These are phyloP conservation scores for Gautieria morchelliformis DNA, from an alignment of 768 basidiomycete species.

Conservation along the genomic window DNA sequence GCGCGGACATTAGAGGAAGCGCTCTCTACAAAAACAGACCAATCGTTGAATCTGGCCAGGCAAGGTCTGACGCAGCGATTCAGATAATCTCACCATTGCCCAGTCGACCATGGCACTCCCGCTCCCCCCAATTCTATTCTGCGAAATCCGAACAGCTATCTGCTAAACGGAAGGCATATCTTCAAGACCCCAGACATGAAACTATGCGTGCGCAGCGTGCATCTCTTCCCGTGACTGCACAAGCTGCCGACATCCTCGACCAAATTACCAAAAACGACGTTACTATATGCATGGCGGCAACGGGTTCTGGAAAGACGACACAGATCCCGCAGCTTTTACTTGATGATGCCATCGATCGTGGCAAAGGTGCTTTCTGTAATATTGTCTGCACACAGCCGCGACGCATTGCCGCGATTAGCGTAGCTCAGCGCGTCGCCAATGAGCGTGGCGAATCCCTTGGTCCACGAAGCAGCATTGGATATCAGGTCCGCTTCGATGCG, in stretches of 20 bases:
- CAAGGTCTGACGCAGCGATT: conserved; percentile 8
- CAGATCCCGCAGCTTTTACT: conserved; percentile 90
- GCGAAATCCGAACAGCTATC: conserved; percentile 52
- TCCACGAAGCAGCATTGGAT: conserved; percentile 55
- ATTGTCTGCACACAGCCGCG: conserved; percentile 91
- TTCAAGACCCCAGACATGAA: conserved; percentile 47
- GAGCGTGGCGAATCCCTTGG: conserved; percentile 75
- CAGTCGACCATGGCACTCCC: neutral
- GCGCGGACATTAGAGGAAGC: conserved; percentile 53
- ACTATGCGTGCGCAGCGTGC: conserved; percentile 59
- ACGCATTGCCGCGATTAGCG: conserved; percentile 82
- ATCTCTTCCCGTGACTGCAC: conserved; percentile 66
- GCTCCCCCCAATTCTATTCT: conserved; percentile 18
- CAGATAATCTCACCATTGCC: neutral
- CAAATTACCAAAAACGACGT: conserved; percentile 74
- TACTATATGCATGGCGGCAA: conserved; percentile 81
- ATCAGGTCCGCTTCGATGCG: conserved; percentile 86
- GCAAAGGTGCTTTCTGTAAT: conserved; percentile 79
- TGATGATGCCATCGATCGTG: conserved; percentile 68
- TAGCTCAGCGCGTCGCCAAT: conserved; percentile 83
- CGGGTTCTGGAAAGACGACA: conserved; percentile 90
- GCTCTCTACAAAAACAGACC: conserved; percentile 60
- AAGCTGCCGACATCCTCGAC: conserved; percentile 53
- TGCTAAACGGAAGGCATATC: conserved; percentile 47
- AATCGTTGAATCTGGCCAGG: conserved; percentile 17